A percentile compares a stretch with the other conserved stretches of the same genome.
Evolutionary conservation across 495 filamentous ascomycete genomes (phyloP).

Genomic region (Xylaria acuta): DNA sequence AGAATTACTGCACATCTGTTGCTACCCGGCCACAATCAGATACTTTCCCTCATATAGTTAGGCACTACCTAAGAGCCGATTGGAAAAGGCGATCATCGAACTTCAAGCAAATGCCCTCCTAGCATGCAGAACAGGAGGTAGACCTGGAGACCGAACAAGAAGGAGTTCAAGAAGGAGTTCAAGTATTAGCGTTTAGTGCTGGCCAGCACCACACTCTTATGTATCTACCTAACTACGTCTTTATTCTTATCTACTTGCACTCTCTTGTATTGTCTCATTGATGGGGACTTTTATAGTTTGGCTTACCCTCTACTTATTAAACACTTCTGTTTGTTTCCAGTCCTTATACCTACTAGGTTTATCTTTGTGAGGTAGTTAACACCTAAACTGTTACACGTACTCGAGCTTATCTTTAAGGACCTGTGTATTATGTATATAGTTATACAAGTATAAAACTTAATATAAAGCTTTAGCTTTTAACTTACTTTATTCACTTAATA

Average conservation of each 20-base stretch:
- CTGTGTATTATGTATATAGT: too few relatives aligned
- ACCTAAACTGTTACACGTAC: background rate
- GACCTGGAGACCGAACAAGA: background rate
- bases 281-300: background rate
- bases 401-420: too few relatives aligned
- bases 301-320: background rate
- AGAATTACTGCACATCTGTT: constrained; percentile 8
- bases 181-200: background rate
- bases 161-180: background rate
- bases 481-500: too few relatives aligned
- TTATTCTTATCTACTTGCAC: background rate
- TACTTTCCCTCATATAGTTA: background rate
- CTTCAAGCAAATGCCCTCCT: background rate
- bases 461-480: too few relatives aligned
- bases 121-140: background rate
- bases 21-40: background rate
- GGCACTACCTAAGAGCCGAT: background rate
- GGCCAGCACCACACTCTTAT: background rate
- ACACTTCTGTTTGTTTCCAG: background rate
- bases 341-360: background rate
- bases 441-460: too few relatives aligned
- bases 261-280: background rate
- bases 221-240: background rate
- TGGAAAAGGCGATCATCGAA: background rate
- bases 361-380: background rate